phyloP scores from a whole-genome alignment of 345 rosid genomes.

The Mallotus nudiflorus region DNA sequence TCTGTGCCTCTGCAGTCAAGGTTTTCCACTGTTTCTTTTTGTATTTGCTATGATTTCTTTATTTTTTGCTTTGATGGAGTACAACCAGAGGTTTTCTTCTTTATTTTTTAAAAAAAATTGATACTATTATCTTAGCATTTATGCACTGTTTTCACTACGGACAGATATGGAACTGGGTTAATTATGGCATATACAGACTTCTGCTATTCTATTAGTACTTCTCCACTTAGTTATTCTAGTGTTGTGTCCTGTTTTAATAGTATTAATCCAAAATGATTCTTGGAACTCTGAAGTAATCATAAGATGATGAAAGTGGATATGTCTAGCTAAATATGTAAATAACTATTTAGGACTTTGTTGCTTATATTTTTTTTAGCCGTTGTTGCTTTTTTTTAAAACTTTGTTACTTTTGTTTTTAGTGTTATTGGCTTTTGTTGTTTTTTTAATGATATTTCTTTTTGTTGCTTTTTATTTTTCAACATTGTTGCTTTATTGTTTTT shows the following conservation, averaged over 20 bases:
- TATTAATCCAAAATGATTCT: not conserved
- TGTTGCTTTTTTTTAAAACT: too few species aligned
- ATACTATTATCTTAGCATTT: too few species aligned
- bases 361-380: too few species aligned
- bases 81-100: not conserved
- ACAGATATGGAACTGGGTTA: not conserved
- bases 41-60: slow-evolving; percentile 3
- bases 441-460: too few species aligned
- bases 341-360: slow-evolving; percentile 11
- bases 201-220: not conserved
- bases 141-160: not conserved
- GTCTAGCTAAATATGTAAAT: not conserved
- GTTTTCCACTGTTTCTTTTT: slow-evolving; percentile 34
- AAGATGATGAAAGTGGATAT: not conserved
- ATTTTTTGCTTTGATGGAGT: not conserved
- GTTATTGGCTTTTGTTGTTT: too few species aligned
- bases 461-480: too few species aligned
- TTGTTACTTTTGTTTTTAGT: too few species aligned
- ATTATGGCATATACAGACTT: not conserved
- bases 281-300: not conserved
- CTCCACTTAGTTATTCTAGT: not conserved
- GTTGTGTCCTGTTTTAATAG: not conserved
- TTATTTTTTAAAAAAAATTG: too few species aligned
- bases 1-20: slow-evolving; percentile 72
- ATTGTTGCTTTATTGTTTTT: too few species aligned